A percentile compares a stretch with the other conserved stretches of the same genome.
These are phyloP conservation scores for Gossypium herbaceum DNA, from an alignment of 345 rosid species.

Conservation along the genomic window DNA sequence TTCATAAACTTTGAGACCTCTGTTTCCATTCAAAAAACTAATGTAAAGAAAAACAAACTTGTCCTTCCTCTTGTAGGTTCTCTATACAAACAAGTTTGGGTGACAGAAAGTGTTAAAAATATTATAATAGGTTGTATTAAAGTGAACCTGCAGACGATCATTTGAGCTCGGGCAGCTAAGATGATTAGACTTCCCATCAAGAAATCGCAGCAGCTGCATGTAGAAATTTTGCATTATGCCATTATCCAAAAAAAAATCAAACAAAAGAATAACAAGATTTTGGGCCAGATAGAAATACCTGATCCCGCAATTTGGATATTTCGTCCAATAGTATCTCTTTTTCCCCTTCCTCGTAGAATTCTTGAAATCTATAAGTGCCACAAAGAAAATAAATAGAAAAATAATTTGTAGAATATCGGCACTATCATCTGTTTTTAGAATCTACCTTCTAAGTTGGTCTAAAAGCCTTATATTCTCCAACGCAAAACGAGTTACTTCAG, in stretches of 20 bases:
- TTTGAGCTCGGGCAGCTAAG: constrained; percentile 31
- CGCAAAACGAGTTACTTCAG: constrained; percentile 95
- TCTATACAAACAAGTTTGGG: neutral
- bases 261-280: neutral
- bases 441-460: constrained; percentile 84
- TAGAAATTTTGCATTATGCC: neutral
- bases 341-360: constrained; percentile 96
- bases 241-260: constrained; percentile 17
- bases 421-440: constrained; percentile 12
- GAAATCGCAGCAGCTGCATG: constrained; percentile 58
- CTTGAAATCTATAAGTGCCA: constrained; percentile 66
- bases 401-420: neutral
- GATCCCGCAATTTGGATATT: constrained; percentile 61
- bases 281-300: constrained; percentile 46
- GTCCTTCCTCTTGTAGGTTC: neutral
- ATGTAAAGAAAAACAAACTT: constrained; percentile 10
- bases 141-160: constrained; percentile 48
- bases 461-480: constrained; percentile 86
- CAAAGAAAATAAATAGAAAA: constrained; percentile 18
- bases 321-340: constrained; percentile 73
- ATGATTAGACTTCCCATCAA: constrained; percentile 46
- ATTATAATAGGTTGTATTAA: neutral
- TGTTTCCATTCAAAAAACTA: neutral
- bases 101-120: neutral
- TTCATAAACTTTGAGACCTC: neutral